phyloP scores from a whole-genome alignment of 2,329 filamentous ascomycete species.

The Colletotrichum sublineola region DNA sequence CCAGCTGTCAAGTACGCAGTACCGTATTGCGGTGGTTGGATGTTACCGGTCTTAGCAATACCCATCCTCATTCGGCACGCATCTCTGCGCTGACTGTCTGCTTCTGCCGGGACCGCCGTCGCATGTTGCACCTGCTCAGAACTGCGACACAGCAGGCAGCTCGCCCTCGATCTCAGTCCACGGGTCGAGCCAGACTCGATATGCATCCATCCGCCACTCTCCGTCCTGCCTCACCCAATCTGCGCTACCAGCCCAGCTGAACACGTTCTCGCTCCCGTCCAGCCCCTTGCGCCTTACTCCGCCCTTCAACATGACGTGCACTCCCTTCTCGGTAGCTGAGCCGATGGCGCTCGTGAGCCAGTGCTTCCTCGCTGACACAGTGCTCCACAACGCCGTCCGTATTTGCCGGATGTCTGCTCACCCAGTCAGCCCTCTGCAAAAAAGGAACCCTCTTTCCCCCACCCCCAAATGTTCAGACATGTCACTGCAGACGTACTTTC shows the following conservation, averaged over 20 bases:
- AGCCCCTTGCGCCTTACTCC: conserved; percentile 34
- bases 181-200: conserved; percentile 41
- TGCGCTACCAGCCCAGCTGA: conserved; percentile 42
- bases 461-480: background rate
- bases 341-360: conserved; percentile 40
- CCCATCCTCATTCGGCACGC: background rate
- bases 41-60: conserved; percentile 2
- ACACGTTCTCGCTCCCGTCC: conserved; percentile 23
- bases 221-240: conserved; percentile 36
- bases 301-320: conserved; percentile 41
- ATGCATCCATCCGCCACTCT: conserved; percentile 40
- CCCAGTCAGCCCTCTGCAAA: conserved; percentile 24
- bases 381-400: conserved; percentile 36
- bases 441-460: background rate
- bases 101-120: background rate
- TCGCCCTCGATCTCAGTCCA: conserved; percentile 36
- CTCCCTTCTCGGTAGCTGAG: conserved; percentile 21
- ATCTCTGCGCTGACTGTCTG: background rate
- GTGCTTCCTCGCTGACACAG: conserved; percentile 38
- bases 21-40: conserved; percentile 5
- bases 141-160: conserved; percentile 27
- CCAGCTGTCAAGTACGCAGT: conserved; percentile 16
- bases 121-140: conserved; percentile 19
- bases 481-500: conserved; percentile 23
- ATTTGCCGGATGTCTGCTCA: conserved; percentile 32